Base-by-base conservation (phyloP, 208 protist species). In the Strigomonas galati region DNA sequence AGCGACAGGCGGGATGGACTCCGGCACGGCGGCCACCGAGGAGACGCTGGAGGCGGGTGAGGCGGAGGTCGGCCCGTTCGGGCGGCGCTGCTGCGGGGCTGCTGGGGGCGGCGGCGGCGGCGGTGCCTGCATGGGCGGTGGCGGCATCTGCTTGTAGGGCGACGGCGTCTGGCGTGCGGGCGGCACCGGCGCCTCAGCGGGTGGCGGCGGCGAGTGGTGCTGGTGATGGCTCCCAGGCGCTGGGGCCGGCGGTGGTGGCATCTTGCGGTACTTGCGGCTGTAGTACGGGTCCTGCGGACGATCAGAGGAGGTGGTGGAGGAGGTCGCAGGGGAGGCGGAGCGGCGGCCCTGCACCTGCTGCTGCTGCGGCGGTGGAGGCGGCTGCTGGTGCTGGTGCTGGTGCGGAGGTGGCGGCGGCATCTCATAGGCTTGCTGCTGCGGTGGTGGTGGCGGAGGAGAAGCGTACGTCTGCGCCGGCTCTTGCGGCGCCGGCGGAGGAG, bases 31-130 rank as follows among this genome's bases (percentile, higher is more conserved):
- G 35, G 35, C 35, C 35, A 10, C 7, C 35, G 10, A 40, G 4
- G 35, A 4, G 7, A 14, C 35, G 35, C 35, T 40, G 35, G 35
- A 14, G 35, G 35, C 35, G 35, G 35, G 7, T 10, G n/a, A n/a
- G n/a, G 35, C 35, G 35, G 35, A 10, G 7, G 35, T 4, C 35
- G 4, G 64, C 12, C n/a, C 17, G 53, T 26, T 60, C 21, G 69
- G 46, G 28, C 61, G 60, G 51, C 44, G 65, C 64, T 56, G 53
- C 57, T 69, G 64, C 40, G 64, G 69, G 26, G 37, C 51, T 1
- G 64, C 31, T 4, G 63, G 63, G 43, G 51, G 51, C 15, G 57
- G 63, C 27, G 26, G 52, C 37, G 12, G 58, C 46, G 23, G 35
- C 15, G 28, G 28, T 31, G 60, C 48, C 53, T 37, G 61, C 26